Evolutionary conservation across 108 stramenopile genomes (phyloP), one percentile per base, ranked within the genome.

Genomic region (Seminavis robusta): DNA sequence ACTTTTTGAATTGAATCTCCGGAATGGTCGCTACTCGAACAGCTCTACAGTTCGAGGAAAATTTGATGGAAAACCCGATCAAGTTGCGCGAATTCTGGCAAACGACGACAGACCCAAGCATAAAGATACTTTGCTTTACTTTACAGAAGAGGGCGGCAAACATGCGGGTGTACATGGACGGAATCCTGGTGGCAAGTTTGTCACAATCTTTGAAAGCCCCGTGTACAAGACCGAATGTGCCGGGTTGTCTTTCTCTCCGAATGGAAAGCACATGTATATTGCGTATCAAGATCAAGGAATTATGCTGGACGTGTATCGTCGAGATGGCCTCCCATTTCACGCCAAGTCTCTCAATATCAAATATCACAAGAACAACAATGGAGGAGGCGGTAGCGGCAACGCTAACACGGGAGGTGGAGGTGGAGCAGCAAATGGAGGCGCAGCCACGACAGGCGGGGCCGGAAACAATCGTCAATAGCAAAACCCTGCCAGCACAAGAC

Each of bases 231-330:
- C 57, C 38, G 76, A 79, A 33, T 79, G 76, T 7, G 62, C 73
- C 6, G 84, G 84, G 2, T 40, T 82, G n/a, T 58, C 84, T 7
- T 79, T 82, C 51, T 79, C 72, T 41, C 77, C 77, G 0, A 70
- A 82, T 55, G 57, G 50, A 9, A 70, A 13, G 0, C 63, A 45
- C 29, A 77, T 86, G 66, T 86, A 80, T 57, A 49, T 70, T 26
- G 77, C 76, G n/a, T 74, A 66, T 49, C 84, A 86, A 47, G 34
- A 56, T 23, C n/a, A 20, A 29, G 74, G 75, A 37, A 15, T 69
- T 9, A 31, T 83, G 23, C 79, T 61, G 41, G 57, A 67, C 8
- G 33, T 83, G 41, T 53, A 59, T 59, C 65, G 77, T 33, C 46
- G 58, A 21, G 77, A 83, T 67, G 77, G 77, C 26, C 37, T 42